Percentiles rank a stretch among this genome's conserved stretches.
Conservation (phyloP, 2,329 filamentous ascomycete species). For the Fusarium sp. region DNA sequence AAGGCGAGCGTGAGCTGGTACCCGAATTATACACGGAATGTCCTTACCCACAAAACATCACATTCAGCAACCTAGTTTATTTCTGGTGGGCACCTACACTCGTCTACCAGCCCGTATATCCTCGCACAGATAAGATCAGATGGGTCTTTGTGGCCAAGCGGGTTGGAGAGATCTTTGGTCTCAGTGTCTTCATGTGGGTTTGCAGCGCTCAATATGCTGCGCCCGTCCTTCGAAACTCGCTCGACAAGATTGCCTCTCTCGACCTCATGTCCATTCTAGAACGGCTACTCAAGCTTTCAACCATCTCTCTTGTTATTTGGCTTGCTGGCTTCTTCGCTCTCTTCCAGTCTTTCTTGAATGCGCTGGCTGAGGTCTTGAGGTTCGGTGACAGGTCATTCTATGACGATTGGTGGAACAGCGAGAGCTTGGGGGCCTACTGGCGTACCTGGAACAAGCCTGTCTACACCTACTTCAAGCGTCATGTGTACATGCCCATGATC, state of each 20-base stretch:
- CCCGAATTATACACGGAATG: slow-evolving; percentile 87
- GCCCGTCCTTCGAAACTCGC: slow-evolving; percentile 88
- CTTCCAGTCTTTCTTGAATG: slow-evolving; percentile 94
- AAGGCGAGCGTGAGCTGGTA: slow-evolving; percentile 77
- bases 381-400: slow-evolving; percentile 98
- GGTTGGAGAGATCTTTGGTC: slow-evolving; percentile 80
- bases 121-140: slow-evolving; percentile 83
- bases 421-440: slow-evolving; percentile 91
- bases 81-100: slow-evolving; percentile 99
- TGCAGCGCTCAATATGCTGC: slow-evolving; percentile 94
- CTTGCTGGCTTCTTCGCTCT: slow-evolving; percentile 96
- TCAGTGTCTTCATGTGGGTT: slow-evolving; percentile 95
- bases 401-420: slow-evolving; percentile 97
- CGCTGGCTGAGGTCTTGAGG: slow-evolving; percentile 87
- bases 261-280: slow-evolving; percentile 88
- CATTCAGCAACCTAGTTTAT: slow-evolving; percentile 87
- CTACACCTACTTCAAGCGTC: slow-evolving; percentile 95
- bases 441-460: slow-evolving; percentile 98
- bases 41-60: slow-evolving; percentile 93
- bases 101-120: slow-evolving; percentile 97
- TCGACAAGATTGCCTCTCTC: slow-evolving; percentile 87
- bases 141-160: slow-evolving; percentile 92
- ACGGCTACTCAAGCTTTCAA: slow-evolving; percentile 93
- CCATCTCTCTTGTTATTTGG: slow-evolving; percentile 96
- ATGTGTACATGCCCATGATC: slow-evolving; percentile 90